Evolutionary conservation across 495 filamentous ascomycete species (phyloP).

Genomic region (Penicillium longicatenatum): DNA sequence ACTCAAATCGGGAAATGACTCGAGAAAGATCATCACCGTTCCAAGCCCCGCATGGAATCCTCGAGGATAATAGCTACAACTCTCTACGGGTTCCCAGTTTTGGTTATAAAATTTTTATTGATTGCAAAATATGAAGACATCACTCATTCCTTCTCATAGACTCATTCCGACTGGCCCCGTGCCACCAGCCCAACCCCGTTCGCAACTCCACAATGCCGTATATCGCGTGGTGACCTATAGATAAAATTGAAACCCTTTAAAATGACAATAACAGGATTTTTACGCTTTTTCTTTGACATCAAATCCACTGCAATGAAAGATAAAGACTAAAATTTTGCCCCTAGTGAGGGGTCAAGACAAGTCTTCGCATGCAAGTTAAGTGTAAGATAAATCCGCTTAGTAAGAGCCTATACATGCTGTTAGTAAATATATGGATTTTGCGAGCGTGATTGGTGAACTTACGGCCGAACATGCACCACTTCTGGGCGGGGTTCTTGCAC

Average conservation of each 20-base stretch:
- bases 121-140: constrained; percentile 22
- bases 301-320: background rate
- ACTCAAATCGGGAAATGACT: too few relatives aligned
- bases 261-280: background rate
- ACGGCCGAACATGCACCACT: constrained; percentile 88
- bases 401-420: constrained; percentile 23
- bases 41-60: too few relatives aligned
- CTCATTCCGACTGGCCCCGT: constrained; percentile 9
- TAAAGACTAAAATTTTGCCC: background rate
- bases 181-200: constrained; percentile 1
- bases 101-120: constrained; percentile 6
- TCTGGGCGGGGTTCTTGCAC: constrained; percentile 69
- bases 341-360: background rate
- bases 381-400: constrained; percentile 15
- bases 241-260: background rate
- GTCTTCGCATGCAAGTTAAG: background rate
- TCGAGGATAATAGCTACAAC: too few relatives aligned
- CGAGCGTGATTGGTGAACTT: constrained; percentile 1
- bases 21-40: too few relatives aligned
- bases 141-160: constrained; percentile 24
- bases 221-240: constrained; percentile 10
- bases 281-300: background rate
- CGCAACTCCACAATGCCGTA: constrained; percentile 9
- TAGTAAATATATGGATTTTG: background rate
- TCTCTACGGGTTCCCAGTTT: background rate